These are phyloP conservation scores for Pythium rishiriense DNA, from an alignment of 352 stramenopile species.

Conservation along the genomic window DNA sequence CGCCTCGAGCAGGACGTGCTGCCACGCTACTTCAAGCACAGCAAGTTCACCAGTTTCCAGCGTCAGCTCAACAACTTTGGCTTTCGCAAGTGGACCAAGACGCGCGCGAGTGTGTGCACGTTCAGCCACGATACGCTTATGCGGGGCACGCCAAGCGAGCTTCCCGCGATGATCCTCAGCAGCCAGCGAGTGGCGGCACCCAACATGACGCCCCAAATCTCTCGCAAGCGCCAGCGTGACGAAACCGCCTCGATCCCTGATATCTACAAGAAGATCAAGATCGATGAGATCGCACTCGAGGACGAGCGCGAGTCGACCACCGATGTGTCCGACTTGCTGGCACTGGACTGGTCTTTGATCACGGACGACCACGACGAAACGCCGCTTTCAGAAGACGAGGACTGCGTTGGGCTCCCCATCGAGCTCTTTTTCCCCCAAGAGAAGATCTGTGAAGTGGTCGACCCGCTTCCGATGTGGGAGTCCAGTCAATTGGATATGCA, in stretches of 20 bases:
- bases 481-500: not conserved
- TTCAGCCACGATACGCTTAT: constrained; percentile 54
- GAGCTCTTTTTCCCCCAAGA: constrained; percentile 12
- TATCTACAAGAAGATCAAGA: constrained; percentile 6
- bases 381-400: not conserved
- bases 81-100: constrained; percentile 88
- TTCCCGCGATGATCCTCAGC: not conserved
- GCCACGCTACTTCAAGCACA: constrained; percentile 93
- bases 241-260: too few relatives aligned
- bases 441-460: not conserved
- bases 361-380: not conserved
- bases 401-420: constrained; percentile 17
- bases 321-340: constrained; percentile 6
- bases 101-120: constrained; percentile 70
- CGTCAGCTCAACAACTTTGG: constrained; percentile 93
- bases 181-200: not conserved
- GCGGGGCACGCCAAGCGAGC: constrained; percentile 9
- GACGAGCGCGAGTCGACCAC: not conserved
- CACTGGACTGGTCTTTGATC: constrained; percentile 12
- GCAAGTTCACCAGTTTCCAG: constrained; percentile 91
- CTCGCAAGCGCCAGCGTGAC: constrained; percentile 5
- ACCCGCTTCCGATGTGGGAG: not conserved
- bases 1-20: constrained; percentile 71
- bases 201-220: not conserved
- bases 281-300: not conserved